A percentile compares a stretch with the other conserved stretches of the same genome.
phyloP scores from a whole-genome alignment of 441 rosid species.

The Macaranga tanarius region DNA sequence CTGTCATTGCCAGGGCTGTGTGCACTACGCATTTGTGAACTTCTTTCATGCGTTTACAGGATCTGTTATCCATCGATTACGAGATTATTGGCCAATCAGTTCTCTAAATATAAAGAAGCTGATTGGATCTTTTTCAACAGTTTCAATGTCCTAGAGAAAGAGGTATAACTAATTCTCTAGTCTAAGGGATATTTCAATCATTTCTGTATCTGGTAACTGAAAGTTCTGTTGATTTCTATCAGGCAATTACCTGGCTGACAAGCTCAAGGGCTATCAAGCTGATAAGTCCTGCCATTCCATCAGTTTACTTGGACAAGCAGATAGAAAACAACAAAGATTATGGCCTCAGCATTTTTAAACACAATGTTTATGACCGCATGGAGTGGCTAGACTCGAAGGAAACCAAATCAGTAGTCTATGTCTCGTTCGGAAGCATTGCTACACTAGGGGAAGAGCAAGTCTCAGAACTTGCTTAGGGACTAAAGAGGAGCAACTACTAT shows the following conservation, averaged over 20 bases:
- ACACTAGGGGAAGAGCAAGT: slow-evolving; percentile 38
- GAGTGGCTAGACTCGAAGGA: slow-evolving; percentile 42
- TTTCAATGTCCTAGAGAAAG: slow-evolving; percentile 33
- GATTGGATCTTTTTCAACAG: slow-evolving; percentile 31
- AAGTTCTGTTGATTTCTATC: not conserved
- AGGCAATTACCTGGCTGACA: not conserved
- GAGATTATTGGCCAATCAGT: slow-evolving; percentile 8
- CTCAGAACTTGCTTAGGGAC: slow-evolving; percentile 40
- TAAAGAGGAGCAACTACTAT: slow-evolving; percentile 27
- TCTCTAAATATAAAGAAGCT: slow-evolving; percentile 24
- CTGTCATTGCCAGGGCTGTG: slow-evolving; percentile 20
- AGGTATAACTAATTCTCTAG: slow-evolving; percentile 28
- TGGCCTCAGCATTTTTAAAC: slow-evolving; percentile 38
- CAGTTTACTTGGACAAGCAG: slow-evolving; percentile 31
- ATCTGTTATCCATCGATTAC: not conserved
- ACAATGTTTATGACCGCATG: slow-evolving; percentile 31
- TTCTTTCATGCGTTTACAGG: slow-evolving; percentile 29
- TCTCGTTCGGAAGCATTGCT: slow-evolving; percentile 50
- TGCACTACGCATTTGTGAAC: slow-evolving; percentile 16
- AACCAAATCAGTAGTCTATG: slow-evolving; percentile 43
- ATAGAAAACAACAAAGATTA: slow-evolving; percentile 32
- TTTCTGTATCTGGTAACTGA: no score
- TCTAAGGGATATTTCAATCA: no score
- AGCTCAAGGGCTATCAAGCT: not conserved
- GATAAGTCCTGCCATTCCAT: slow-evolving; percentile 33